phyloP scores from a whole-genome alignment of 2,329 filamentous ascomycete species.

The Fusarium sp. region DNA sequence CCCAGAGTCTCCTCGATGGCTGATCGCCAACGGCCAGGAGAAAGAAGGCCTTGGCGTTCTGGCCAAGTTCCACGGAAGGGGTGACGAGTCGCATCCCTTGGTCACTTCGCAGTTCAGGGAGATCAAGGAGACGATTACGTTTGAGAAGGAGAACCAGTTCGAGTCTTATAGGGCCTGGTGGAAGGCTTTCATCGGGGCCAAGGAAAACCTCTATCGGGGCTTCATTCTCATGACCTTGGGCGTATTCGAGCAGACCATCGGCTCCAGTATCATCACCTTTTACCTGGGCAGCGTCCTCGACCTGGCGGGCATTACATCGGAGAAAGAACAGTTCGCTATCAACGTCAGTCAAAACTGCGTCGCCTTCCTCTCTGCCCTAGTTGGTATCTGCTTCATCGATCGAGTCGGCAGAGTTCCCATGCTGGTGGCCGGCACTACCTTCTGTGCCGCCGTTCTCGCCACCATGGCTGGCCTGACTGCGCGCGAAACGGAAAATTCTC shows the following conservation, averaged over 20 bases:
- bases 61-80: constrained; percentile 52
- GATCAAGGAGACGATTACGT: constrained; percentile 45
- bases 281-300: constrained; percentile 24
- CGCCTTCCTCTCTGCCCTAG: constrained; percentile 10
- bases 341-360: constrained; percentile 21
- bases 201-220: constrained; percentile 16
- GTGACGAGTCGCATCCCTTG: constrained; percentile 52
- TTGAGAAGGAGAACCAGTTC: constrained; percentile 35
- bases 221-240: constrained; percentile 22
- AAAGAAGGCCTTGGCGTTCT: constrained; percentile 53
- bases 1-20: constrained; percentile 59
- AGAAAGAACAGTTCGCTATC: constrained; percentile 27
- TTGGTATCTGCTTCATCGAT: constrained; percentile 17
- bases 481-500: constrained; percentile 1
- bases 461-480: constrained; percentile 20
- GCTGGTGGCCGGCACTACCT: constrained; percentile 11
- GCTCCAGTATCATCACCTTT: constrained; percentile 27
- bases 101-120: constrained; percentile 55
- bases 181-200: constrained; percentile 9
- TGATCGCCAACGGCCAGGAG: constrained; percentile 51
- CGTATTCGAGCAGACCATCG: constrained; percentile 24
- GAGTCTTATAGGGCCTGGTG: constrained; percentile 24
- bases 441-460: constrained; percentile 21
- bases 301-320: constrained; percentile 18
- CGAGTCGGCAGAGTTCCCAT: constrained; percentile 16